phyloP scores from a whole-genome alignment of 495 filamentous ascomycete species.

The Friedmanniomyces endolithicus region DNA sequence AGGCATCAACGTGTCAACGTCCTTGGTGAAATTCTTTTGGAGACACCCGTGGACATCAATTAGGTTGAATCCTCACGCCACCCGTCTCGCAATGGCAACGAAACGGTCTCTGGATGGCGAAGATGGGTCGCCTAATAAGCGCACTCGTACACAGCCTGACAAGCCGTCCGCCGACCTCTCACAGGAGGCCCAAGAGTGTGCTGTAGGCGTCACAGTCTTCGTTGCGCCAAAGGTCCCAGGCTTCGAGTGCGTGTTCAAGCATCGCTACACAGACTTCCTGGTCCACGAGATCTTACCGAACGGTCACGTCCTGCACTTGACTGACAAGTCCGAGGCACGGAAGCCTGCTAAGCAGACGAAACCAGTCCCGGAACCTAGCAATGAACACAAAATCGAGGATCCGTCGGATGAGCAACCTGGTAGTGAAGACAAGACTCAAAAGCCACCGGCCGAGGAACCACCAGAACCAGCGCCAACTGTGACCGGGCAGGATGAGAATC shows the following conservation, averaged over 20 bases:
- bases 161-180: neutral
- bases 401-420: neutral
- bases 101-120: neutral
- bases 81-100: neutral
- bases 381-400: neutral
- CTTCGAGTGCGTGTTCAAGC: conserved; percentile 28
- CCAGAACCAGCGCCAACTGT: neutral
- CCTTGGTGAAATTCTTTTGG: too few species aligned
- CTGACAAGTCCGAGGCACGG: conserved; percentile 21
- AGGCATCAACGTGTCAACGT: neutral
- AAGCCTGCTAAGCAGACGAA: neutral
- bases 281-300: conserved; percentile 80
- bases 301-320: conserved; percentile 68
- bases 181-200: conserved; percentile 18
- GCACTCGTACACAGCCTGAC: neutral
- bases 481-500: neutral
- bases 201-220: conserved; percentile 26
- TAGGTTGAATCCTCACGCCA: too few species aligned
- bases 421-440: neutral
- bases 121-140: neutral
- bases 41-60: too few species aligned
- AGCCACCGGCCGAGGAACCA: neutral
- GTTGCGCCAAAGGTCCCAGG: conserved; percentile 23
- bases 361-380: neutral
- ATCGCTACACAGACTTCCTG: conserved; percentile 80